These are phyloP conservation scores for Clitopilus passeckerianus DNA, from an alignment of 768 basidiomycete species.

Conservation along the genomic window DNA sequence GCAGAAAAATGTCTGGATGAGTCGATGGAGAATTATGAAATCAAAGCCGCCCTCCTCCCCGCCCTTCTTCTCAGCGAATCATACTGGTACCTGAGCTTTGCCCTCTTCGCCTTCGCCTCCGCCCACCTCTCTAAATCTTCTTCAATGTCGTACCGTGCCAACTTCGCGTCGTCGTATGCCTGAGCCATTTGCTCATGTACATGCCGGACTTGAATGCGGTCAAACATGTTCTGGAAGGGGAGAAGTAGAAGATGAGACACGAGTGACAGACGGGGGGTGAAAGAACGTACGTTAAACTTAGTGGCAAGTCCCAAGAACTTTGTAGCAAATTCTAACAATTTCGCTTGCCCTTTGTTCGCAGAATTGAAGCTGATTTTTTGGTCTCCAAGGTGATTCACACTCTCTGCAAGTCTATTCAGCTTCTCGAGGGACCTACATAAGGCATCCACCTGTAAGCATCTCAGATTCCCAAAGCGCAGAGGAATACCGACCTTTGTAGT, in stretches of 20 bases:
- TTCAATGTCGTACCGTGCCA: neutral
- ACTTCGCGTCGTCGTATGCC: neutral
- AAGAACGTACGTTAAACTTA: neutral
- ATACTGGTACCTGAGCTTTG: neutral
- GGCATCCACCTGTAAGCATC: neutral
- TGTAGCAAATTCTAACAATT: neutral
- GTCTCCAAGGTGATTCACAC: neutral
- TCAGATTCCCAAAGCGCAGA: neutral
- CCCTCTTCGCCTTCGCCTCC: neutral
- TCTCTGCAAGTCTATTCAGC: neutral
- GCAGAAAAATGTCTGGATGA: neutral
- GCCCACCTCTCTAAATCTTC: neutral
- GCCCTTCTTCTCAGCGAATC: neutral
- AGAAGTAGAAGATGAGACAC: neutral
- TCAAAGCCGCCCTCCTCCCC: neutral
- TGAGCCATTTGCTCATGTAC: neutral
- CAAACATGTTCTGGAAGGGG: neutral
- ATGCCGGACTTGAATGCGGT: neutral
- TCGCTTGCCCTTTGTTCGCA: neutral
- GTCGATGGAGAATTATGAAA: neutral
- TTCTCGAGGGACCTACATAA: neutral
- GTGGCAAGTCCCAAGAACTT: neutral
- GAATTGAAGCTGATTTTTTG: neutral
- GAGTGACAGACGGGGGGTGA: neutral
- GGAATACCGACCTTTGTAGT: neutral